Evolutionary conservation across 345 rosid genomes (phyloP).

Genomic region (Aquilaria yunnanensis): DNA sequence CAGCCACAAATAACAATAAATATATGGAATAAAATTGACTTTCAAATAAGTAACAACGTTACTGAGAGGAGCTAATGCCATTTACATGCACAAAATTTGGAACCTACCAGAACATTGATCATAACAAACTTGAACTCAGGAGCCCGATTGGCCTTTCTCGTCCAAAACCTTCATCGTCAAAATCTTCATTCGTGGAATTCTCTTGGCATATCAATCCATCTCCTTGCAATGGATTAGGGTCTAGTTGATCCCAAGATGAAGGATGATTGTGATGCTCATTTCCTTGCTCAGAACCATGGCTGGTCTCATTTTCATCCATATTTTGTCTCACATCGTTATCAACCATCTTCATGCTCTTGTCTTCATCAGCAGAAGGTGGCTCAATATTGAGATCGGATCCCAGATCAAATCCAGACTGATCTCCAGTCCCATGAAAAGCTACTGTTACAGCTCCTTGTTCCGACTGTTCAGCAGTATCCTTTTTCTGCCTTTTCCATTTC

Average conservation of each 20-base stretch:
- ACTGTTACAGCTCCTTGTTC: constrained; percentile 74
- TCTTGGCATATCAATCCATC: constrained; percentile 71
- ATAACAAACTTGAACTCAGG: constrained; percentile 38
- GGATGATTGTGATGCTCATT: constrained; percentile 36
- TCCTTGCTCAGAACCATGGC: constrained; percentile 33
- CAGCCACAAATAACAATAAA: neutral
- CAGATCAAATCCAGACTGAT: constrained; percentile 59
- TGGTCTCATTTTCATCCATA: constrained; percentile 45
- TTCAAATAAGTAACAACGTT: neutral
- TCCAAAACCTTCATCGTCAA: constrained; percentile 66
- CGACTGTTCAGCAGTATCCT: constrained; percentile 76
- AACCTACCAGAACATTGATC: constrained; percentile 49
- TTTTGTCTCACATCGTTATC: constrained; percentile 38
- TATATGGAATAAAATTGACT: constrained; percentile 1
- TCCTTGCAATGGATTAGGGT: constrained; percentile 42
- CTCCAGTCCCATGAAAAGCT: constrained; percentile 48
- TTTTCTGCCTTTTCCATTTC: constrained; percentile 98
- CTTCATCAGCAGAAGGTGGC: constrained; percentile 39
- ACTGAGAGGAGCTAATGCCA: constrained; percentile 3
- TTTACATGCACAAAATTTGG: neutral
- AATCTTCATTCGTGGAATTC: constrained; percentile 82
- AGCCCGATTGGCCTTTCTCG: constrained; percentile 44
- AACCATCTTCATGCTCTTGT: constrained; percentile 35
- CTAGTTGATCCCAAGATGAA: constrained; percentile 52
- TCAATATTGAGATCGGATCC: constrained; percentile 62